phyloP scores from a whole-genome alignment of 805 yeast genomes.

The Kodamaea restingae region DNA sequence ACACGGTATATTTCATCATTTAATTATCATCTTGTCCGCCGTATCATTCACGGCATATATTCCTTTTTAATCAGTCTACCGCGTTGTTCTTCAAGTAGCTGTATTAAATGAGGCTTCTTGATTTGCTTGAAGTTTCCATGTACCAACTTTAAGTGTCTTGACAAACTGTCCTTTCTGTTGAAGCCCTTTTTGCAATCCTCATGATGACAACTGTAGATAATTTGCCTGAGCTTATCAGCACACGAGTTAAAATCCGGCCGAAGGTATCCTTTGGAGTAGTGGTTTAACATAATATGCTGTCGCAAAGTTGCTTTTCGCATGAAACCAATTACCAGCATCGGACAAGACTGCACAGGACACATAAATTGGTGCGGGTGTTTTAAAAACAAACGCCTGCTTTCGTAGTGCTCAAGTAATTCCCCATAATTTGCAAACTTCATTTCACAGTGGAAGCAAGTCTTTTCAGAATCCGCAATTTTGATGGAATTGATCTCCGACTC shows the following conservation, averaged over 20 bases:
- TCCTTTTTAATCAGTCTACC: not conserved
- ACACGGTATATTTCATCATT: too few species aligned
- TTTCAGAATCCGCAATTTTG: constrained; percentile 7
- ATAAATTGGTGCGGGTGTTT: constrained; percentile 23
- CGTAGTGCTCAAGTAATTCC: constrained; percentile 34
- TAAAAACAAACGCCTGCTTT: constrained; percentile 20
- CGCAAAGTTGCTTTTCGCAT: constrained; percentile 26
- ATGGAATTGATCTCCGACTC: constrained; percentile 3
- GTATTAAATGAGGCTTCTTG: not conserved
- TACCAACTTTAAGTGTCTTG: constrained; percentile 14
- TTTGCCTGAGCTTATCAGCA: constrained; percentile 3
- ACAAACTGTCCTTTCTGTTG: constrained; percentile 15
- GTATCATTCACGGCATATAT: too few species aligned
- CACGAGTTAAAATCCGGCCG: constrained; percentile 7
- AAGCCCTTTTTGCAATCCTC: constrained; percentile 13
- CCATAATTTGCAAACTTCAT: constrained; percentile 24
- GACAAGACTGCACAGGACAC: constrained; percentile 32
- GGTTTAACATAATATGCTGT: constrained; percentile 25
- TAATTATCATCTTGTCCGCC: too few species aligned
- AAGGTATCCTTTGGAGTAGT: constrained; percentile 19
- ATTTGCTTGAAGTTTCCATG: constrained; percentile 9
- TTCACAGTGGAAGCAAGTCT: constrained; percentile 27
- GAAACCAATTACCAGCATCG: constrained; percentile 41
- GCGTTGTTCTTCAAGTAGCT: not conserved
- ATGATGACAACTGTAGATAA: constrained; percentile 12